Base-by-base conservation (phyloP, 2,329 filamentous ascomycete genomes). In the Cytospora mali region DNA sequence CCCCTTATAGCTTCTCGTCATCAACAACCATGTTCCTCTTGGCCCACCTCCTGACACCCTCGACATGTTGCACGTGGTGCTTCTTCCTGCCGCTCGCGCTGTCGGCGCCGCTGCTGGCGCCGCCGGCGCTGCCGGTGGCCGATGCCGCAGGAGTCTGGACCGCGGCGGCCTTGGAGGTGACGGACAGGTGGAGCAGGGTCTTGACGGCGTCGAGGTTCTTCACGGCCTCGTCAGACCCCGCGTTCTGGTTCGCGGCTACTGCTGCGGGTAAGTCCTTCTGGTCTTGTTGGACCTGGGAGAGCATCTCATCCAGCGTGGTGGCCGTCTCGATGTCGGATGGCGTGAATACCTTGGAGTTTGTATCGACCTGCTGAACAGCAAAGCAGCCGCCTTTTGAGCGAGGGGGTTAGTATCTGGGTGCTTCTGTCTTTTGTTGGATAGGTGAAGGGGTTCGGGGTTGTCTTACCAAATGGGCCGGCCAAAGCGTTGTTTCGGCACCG, bases 401-500 rank as follows among this genome's bases (percentile, higher is more conserved):
- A 25, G 14, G 23, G 25, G 14, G 49, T 27, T 27, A 51, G 49
- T 18, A 27, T 6, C 2, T 39, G 21, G 18, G 18, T 5, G 6
- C n/a, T n/a, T 46, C 10, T 3, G 2, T 6, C 31, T 33, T 4
- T 13, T 13, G n/a, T 6, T 18, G 10, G 16, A 13, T 6, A 18
- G 16, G 16, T n/a, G 27, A 14, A 6, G 16, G n/a, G n/a, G 7
- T 42, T n/a, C n/a, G 18, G 3, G 4, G n/a, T 23, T 21, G 9
- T 23, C 42, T 46, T 46, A 18, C 64, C 64, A 57, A 85, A 85
- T 21, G 82, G 81, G 13, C 82, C 82, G 11, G 82, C 82, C 4
- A 80, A 72, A 4, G 83, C 82, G 61, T 80, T 83, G 75, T 87
- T 87, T 23, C 83, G 78, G 76, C 84, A 87, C 39, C 84, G 80